Base-by-base conservation (phyloP, 257 asterid species). In the Ilex aquifolium region DNA sequence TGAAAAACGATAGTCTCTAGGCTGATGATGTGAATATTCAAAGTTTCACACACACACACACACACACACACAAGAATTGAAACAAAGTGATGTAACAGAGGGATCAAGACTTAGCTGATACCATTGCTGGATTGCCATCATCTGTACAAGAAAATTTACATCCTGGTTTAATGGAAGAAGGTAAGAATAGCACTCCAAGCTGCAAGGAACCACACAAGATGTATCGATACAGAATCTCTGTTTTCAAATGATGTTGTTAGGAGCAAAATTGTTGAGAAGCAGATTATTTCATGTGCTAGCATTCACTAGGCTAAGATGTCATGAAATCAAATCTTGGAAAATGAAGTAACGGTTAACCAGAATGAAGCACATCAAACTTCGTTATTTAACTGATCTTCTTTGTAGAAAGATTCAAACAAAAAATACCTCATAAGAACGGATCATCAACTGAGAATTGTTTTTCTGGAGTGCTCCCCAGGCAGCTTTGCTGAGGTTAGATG, bases 381-480 rank as follows among this genome's bases (percentile, higher is more conserved):
- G 3, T 46, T 10, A 46, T 11, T 46, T 36, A 4, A 46, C 15
- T 11, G 30, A 15, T 53, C 40, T 63, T 11, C 36, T 36, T 61
- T 40, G 32, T 31, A 29, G 15, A 44, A 60, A 52, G 31, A 40
- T 53, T 32, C 29, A 62, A 31, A 62, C 17, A 61, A 11, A 61
- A 61, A 58, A 27, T 75, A 87, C 97, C 96, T 91, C 97, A 9
- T 91, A 88, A 0, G 96, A 92, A 66, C 99, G 99, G 70, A 92
- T 89, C 99, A 92, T 92, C 76, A 89, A 71, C 80, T 92, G 99
- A 64, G 99, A 92, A 75, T 85, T 88, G 77, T 84, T 88, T 69
- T 92, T 92, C 78, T 92, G 99, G 65, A 92, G 95, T 68, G 87
- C 78, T 49, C 99, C 99, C 99, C 99, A 92, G n/a, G 99, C 99